Base-by-base conservation (phyloP, 129 eudicot genomes). In the Ambrosia trifida region DNA sequence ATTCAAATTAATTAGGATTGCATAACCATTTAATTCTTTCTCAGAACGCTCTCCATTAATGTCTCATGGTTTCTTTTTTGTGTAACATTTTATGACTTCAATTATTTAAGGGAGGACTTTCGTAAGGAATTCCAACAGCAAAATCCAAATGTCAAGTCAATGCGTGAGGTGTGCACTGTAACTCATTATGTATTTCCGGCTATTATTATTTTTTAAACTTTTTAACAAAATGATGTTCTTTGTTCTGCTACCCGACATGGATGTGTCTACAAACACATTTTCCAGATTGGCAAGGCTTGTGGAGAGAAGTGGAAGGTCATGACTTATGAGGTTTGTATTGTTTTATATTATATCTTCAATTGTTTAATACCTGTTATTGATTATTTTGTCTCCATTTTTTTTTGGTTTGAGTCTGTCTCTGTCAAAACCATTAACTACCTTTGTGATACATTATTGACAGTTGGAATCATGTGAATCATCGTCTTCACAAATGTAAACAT, bases 261-360 rank as follows among this genome's bases (percentile, higher is more conserved):
- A 49, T 77, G 47, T 33, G 14, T 49, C 19, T 66, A 40, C 41
- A 52, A 8, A 13, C 77, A 52, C 30, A 49, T 52, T n/a, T 19
- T 77, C 67, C 86, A 91, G 98, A 50, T 92, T 76, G 98, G 98
- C 56, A 92, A 92, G 75, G 98, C 96, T 56, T 84, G 98, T 68
- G 98, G 98, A 62, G 96, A 86, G 76, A 92, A 89, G 88, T 92
- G 98, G 98, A 89, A 87, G 72, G 80, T 78, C 60, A 92, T 92
- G 98, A 85, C 88, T 41, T 92, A 86, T 56, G 96, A 92, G 95
- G 98, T 92, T 80, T 78, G 74, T 73, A 11, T 24, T 46, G 38
- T 30, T 52, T 8, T 10, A 59, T 65, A 43, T 45, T 49, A 49
- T 47, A 16, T 24, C 49, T n/a, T 38, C 7, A 69, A 10, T 20